These are phyloP conservation scores for Bipolaris zeicola DNA, from an alignment of 2,329 filamentous ascomycete species.

Conservation along the genomic window DNA sequence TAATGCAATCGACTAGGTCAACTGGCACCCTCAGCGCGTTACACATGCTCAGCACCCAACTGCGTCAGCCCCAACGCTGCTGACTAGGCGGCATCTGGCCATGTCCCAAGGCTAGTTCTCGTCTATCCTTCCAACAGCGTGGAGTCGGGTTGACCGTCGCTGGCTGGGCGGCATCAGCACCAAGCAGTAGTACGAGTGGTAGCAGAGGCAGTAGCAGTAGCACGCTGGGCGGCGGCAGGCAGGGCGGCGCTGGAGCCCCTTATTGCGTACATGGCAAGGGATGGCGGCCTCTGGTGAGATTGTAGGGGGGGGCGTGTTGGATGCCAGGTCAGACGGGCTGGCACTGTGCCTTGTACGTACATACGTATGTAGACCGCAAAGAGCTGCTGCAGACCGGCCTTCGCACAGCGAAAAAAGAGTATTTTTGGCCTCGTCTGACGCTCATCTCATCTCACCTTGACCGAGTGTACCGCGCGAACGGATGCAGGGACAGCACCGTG, in stretches of 20 bases:
- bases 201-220: not conserved
- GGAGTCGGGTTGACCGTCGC: too few relatives aligned
- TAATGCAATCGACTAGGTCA: not conserved
- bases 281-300: slow-evolving; percentile 22
- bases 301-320: slow-evolving; percentile 1
- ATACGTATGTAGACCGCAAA: not conserved
- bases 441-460: slow-evolving; percentile 6
- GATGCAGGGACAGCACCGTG: slow-evolving; percentile 23
- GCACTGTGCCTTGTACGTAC: not conserved
- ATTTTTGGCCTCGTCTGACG: slow-evolving; percentile 4
- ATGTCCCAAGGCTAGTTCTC: not conserved
- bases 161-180: too few relatives aligned
- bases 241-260: not conserved
- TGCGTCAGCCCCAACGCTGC: slow-evolving; percentile 13
- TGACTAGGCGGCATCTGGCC: slow-evolving; percentile 7
- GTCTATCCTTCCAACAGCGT: too few relatives aligned
- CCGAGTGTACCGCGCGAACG: slow-evolving; percentile 8
- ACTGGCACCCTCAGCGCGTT: slow-evolving; percentile 1
- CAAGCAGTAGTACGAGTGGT: too few relatives aligned
- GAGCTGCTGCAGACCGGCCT: not conserved
- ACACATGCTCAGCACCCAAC: slow-evolving; percentile 10
- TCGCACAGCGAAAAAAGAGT: not conserved
- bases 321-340: slow-evolving; percentile 7
- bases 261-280: slow-evolving; percentile 3
- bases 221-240: not conserved